Conservation (phyloP, 805 yeast species). For the Suhomyces pyralidae region DNA sequence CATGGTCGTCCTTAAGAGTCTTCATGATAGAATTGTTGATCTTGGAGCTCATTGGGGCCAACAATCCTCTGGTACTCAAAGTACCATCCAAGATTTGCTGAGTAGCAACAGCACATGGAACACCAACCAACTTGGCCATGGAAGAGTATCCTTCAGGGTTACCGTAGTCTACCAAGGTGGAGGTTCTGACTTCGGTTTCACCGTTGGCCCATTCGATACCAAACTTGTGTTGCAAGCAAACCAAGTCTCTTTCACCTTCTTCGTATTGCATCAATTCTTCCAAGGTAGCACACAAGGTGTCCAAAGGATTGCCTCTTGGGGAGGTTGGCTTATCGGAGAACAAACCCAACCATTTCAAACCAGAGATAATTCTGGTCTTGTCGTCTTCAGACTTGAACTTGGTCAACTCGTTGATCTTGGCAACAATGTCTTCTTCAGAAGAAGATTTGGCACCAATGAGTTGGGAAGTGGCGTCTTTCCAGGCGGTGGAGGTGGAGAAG, state of each 20-base stretch:
- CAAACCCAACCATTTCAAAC: constrained; percentile 92
- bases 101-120: constrained; percentile 95
- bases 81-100: constrained; percentile 82
- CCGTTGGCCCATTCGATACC: constrained; percentile 98
- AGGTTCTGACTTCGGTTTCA: constrained; percentile 83
- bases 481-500: constrained; percentile 59
- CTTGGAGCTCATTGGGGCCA: constrained; percentile 91
- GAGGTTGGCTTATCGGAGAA: constrained; percentile 72
- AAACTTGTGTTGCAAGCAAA: constrained; percentile 94
- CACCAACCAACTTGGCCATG: constrained; percentile 98
- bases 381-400: constrained; percentile 77
- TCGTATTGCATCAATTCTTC: constrained; percentile 96
- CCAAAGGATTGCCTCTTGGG: constrained; percentile 93
- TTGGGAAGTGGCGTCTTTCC: constrained; percentile 85
- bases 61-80: constrained; percentile 73
- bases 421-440: constrained; percentile 68
- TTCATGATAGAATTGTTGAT: constrained; percentile 89
- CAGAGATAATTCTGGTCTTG: constrained; percentile 81
- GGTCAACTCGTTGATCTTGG: constrained; percentile 74
- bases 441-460: constrained; percentile 72
- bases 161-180: constrained; percentile 94
- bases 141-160: constrained; percentile 85
- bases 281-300: constrained; percentile 93
- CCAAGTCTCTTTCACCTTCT: constrained; percentile 93
- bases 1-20: constrained; percentile 84